Evolutionary conservation across 140 eudicot genomes (phyloP).

Genomic region (Bidens hawaiensis): DNA sequence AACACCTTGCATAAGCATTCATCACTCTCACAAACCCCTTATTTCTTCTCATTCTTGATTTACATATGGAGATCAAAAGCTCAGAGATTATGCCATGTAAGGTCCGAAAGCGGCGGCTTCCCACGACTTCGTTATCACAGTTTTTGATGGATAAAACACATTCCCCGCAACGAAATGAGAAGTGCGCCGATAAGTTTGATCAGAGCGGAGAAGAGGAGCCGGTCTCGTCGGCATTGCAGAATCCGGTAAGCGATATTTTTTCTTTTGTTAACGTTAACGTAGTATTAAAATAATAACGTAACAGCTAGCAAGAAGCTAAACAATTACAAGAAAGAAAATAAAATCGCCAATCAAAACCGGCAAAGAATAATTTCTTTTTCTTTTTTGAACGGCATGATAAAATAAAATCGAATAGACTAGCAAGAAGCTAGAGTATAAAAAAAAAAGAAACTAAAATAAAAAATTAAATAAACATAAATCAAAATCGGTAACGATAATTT

Average conservation of each 20-base stretch:
- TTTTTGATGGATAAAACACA: constrained; percentile 41
- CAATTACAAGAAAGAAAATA: too few relatives aligned
- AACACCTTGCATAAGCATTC: constrained; percentile 1
- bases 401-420: too few relatives aligned
- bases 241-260: constrained; percentile 7
- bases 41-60: constrained; percentile 13
- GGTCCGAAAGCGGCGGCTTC: constrained; percentile 61
- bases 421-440: too few relatives aligned
- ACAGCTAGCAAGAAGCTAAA: too few relatives aligned
- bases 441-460: too few relatives aligned
- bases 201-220: constrained; percentile 24
- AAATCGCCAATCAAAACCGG: too few relatives aligned
- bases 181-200: constrained; percentile 9
- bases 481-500: too few relatives aligned
- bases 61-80: constrained; percentile 15
- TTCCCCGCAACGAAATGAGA: constrained; percentile 22
- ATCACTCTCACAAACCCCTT: constrained; percentile 8
- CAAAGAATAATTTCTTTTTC: too few relatives aligned
- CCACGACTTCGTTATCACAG: constrained; percentile 52
- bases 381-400: too few relatives aligned
- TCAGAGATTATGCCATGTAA: constrained; percentile 51
- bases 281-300: too few relatives aligned
- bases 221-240: constrained; percentile 32
- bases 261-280: too few relatives aligned
- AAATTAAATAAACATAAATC: too few relatives aligned